Conservation (phyloP, 768 basidiomycete genomes). For the Thelephora ganbajun region DNA sequence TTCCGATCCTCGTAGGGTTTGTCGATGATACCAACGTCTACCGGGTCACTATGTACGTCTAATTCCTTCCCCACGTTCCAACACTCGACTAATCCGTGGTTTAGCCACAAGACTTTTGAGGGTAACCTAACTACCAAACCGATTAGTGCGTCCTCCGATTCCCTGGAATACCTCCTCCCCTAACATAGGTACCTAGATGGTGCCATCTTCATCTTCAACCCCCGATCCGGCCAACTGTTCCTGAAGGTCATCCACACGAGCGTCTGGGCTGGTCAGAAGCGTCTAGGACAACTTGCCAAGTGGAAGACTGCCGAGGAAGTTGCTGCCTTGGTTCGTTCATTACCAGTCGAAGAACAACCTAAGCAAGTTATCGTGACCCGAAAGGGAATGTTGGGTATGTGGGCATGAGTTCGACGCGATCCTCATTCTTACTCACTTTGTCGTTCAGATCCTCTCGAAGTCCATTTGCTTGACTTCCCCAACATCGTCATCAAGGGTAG, state of each 20-base stretch:
- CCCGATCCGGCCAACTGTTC: conserved; percentile 95
- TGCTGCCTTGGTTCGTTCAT: conserved; percentile 88
- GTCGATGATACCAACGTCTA: conserved; percentile 99
- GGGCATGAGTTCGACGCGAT: background rate
- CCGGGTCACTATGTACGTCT: conserved; percentile 75
- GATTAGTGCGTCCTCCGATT: conserved; percentile 47
- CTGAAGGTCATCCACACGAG: conserved; percentile 99
- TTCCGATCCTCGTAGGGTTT: conserved; percentile 49
- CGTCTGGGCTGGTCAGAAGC: conserved; percentile 99
- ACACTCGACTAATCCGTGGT: conserved; percentile 9
- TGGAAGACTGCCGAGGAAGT: conserved; percentile 99
- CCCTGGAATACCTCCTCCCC: background rate
- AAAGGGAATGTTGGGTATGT: conserved; percentile 95
- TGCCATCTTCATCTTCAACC: conserved; percentile 98
- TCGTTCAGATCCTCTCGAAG: conserved; percentile 74
- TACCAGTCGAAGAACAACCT: conserved; percentile 99
- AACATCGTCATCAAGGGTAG: conserved; percentile 99
- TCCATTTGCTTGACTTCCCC: conserved; percentile 98
- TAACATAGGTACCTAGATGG: conserved; percentile 39
- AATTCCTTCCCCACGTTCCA: background rate
- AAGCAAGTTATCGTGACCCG: conserved; percentile 99
- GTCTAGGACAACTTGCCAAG: conserved; percentile 97
- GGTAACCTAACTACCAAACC: conserved; percentile 99
- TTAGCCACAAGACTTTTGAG: conserved; percentile 95
- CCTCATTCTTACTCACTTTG: background rate